Evolutionary conservation across 768 basidiomycete genomes (phyloP), one percentile per base, ranked within the genome.

Genomic region (Podaxis sp.): DNA sequence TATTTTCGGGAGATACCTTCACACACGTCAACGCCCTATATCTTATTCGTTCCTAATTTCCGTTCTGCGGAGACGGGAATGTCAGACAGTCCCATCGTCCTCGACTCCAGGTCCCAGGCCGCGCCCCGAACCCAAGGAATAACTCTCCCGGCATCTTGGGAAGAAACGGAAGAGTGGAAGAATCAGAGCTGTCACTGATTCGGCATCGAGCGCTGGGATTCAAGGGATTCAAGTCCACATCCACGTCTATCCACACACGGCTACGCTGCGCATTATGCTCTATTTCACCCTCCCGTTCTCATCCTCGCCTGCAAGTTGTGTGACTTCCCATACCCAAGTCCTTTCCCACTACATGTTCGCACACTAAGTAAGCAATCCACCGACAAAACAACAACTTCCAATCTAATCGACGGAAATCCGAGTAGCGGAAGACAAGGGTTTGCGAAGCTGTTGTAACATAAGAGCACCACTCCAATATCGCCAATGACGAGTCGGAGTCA

Each of bases 51-150:
- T 48, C 5, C 23, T 21, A 18, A 10, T 1, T 14, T 10, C 47
- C 14, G 25, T 23, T 11, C 25, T 5, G 47, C 47, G 23, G 21
- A 25, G 47, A 23, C 7, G 47, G 21, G 25, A 44, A 16, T 44
- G 42, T 44, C 52, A 11, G 36, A 23, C 21, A 54, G 21, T 38
- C 23, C n/a, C 52, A 54, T n/a, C 52, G 35, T 37, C 11, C 52
- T 4, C 18, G 28, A 23, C 35, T 40, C 36, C 6, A 14, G 25
- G 47, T 48, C 52, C 21, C 23, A 54, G 52, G 25, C 38, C 54
- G 35, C 35, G 54, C 6, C 38, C 54, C 54, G 54, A 55, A 55
- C 54, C 54, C 54, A 55, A 42, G 54, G 54, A 5, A 21, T 25
- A 11, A 44, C 38, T 36, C 38, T 23, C 38, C 54, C 54, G 54